Evolutionary conservation across 768 basidiomycete genomes (phyloP).

Genomic region (Arthromyces matolae): DNA sequence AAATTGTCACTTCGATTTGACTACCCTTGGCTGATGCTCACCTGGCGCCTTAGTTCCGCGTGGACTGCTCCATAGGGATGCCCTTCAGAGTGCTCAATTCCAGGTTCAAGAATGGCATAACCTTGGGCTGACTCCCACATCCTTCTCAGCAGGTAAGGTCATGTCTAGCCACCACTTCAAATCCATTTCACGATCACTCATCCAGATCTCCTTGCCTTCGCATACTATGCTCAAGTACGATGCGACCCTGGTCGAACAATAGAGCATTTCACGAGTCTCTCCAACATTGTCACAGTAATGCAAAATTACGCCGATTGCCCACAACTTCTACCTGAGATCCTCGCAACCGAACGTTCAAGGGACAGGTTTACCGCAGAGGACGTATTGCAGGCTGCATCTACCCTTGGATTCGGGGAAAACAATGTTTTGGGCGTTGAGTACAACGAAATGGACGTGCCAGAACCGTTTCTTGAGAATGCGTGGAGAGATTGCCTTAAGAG

Average conservation of each 20-base stretch:
- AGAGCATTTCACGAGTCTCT: constrained; percentile 60
- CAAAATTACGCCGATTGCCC: constrained; percentile 44
- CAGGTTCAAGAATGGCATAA: constrained; percentile 39
- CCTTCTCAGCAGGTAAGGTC: constrained; percentile 59
- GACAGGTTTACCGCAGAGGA: constrained; percentile 63
- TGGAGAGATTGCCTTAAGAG: constrained; percentile 59
- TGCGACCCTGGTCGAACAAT: constrained; percentile 69
- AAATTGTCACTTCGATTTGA: neutral
- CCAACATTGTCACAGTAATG: constrained; percentile 46
- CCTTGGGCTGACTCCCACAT: constrained; percentile 65
- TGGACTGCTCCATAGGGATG: constrained; percentile 39
- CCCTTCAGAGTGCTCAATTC: constrained; percentile 35
- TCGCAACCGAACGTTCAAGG: constrained; percentile 58
- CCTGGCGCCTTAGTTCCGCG: constrained; percentile 43
- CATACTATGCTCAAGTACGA: constrained; percentile 76
- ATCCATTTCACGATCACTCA: constrained; percentile 3
- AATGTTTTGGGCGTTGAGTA: constrained; percentile 62
- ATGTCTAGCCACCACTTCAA: neutral
- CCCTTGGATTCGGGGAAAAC: constrained; percentile 67
- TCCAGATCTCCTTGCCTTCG: constrained; percentile 73
- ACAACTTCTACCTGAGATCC: constrained; percentile 50
- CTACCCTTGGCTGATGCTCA: constrained; percentile 7
- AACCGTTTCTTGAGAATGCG: constrained; percentile 66
- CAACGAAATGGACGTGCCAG: constrained; percentile 57
- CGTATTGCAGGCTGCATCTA: constrained; percentile 38